phyloP scores from a whole-genome alignment of 2,329 filamentous ascomycete species.

The Aspergillus spinulosporus region DNA sequence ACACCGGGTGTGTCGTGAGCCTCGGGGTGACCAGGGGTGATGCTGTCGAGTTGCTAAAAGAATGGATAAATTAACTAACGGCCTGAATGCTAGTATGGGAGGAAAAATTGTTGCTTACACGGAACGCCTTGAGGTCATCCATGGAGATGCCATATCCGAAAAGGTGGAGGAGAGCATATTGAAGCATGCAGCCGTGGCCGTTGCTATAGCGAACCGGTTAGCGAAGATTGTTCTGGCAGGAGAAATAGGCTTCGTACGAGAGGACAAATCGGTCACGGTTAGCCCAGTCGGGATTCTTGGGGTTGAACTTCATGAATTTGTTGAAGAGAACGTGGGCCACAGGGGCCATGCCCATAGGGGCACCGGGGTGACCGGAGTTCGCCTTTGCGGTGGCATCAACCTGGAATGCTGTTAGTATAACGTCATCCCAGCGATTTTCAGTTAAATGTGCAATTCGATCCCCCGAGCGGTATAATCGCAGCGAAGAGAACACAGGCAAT shows the following conservation, averaged over 20 bases:
- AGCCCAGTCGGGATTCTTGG: slow-evolving; percentile 95
- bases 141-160: slow-evolving; percentile 85
- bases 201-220: slow-evolving; percentile 60
- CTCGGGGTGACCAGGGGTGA: slow-evolving; percentile 95
- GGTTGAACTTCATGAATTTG: slow-evolving; percentile 99
- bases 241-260: slow-evolving; percentile 67
- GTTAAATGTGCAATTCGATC: not conserved
- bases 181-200: slow-evolving; percentile 98
- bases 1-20: slow-evolving; percentile 93
- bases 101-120: slow-evolving; percentile 61
- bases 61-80: not conserved
- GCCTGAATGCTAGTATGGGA: not conserved
- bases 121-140: slow-evolving; percentile 94
- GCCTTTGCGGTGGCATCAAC: slow-evolving; percentile 95
- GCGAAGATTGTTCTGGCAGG: slow-evolving; percentile 8
- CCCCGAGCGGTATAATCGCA: not conserved
- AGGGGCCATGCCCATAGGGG: slow-evolving; percentile 96
- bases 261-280: slow-evolving; percentile 99
- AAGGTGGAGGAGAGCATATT: slow-evolving; percentile 96
- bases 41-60: slow-evolving; percentile 66
- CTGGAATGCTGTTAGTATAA: slow-evolving; percentile 51
- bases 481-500: not conserved
- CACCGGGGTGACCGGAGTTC: slow-evolving; percentile 98
- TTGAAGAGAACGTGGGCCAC: slow-evolving; percentile 96
- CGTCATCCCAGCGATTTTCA: not conserved